Conservation (phyloP, 2,329 filamentous ascomycete species). For the Epichloe aotearoae region DNA sequence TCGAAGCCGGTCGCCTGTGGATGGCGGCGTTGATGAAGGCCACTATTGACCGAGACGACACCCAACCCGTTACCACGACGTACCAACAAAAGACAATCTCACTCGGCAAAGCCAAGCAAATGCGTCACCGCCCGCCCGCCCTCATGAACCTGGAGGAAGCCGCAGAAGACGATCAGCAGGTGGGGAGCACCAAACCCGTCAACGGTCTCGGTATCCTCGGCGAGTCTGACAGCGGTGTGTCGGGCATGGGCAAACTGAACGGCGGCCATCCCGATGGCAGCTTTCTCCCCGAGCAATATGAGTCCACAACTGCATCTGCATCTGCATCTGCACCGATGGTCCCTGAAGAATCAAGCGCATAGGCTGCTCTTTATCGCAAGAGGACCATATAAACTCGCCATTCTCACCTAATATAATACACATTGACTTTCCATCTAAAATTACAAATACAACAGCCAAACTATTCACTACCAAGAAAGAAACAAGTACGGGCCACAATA, state of each 20-base stretch:
- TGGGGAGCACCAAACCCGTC: conserved; percentile 11
- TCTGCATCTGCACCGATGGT: conserved; percentile 10
- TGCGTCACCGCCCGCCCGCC: conserved; percentile 81
- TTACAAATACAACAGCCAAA: background rate
- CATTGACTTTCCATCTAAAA: background rate
- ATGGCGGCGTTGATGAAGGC: conserved; percentile 99
- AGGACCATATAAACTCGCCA: background rate
- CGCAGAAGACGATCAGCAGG: conserved; percentile 16
- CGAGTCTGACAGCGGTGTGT: conserved; percentile 29
- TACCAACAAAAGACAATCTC: conserved; percentile 97
- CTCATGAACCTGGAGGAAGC: conserved; percentile 56
- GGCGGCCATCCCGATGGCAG: conserved; percentile 21
- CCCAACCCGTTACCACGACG: conserved; percentile 68
- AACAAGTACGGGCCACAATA: background rate
- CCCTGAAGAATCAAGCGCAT: conserved; percentile 19
- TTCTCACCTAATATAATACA: background rate
- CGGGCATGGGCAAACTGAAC: conserved; percentile 27
- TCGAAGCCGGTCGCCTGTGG: conserved; percentile 82
- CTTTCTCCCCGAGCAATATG: background rate
- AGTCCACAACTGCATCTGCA: conserved; percentile 9
- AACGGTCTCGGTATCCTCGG: conserved; percentile 31
- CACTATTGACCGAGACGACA: conserved; percentile 85
- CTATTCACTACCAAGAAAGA: background rate
- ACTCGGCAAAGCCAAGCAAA: conserved; percentile 71
- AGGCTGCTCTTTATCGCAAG: conserved; percentile 11